These are phyloP conservation scores for Annona cherimola DNA, from an alignment of 164 flowering plant species.

Conservation along the genomic window DNA sequence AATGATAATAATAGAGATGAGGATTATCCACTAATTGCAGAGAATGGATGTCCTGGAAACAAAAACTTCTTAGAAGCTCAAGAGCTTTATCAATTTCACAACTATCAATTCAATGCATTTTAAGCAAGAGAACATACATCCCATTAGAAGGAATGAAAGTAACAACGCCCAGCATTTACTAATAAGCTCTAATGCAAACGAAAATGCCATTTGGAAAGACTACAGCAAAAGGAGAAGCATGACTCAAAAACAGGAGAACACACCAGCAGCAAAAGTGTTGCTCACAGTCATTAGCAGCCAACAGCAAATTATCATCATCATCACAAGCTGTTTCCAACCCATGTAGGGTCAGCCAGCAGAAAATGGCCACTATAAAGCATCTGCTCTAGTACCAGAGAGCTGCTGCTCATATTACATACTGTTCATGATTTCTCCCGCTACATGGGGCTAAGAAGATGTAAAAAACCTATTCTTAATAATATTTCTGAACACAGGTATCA, in stretches of 20 bases:
- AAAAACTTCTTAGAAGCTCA: background rate
- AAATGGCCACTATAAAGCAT: background rate
- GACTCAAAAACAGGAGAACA: constrained; percentile 1
- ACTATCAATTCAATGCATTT: background rate
- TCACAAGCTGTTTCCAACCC: no score
- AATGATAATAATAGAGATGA: no score
- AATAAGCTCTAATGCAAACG: background rate
- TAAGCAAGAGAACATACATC: background rate
- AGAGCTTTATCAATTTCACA: background rate
- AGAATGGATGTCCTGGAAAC: background rate
- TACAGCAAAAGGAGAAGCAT: background rate
- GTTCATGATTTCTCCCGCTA: constrained; percentile 43
- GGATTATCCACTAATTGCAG: background rate
- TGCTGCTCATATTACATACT: constrained; percentile 14
- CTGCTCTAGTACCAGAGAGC: constrained; percentile 19
- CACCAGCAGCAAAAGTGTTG: constrained; percentile 16
- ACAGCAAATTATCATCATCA: background rate
- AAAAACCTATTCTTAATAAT: constrained; percentile 14
- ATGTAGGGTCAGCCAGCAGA: background rate
- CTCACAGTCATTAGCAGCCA: constrained; percentile 12
- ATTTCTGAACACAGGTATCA: constrained; percentile 69
- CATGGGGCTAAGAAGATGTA: constrained; percentile 35
- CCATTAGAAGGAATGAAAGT: background rate
- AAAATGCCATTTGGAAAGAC: constrained; percentile 1
- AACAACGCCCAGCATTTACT: background rate